A percentile compares a stretch with the other conserved stretches of the same genome.
These are phyloP conservation scores for Pseudogymnoascus verrucosus DNA, from an alignment of 2,329 filamentous ascomycete genomes.

Conservation along the genomic window DNA sequence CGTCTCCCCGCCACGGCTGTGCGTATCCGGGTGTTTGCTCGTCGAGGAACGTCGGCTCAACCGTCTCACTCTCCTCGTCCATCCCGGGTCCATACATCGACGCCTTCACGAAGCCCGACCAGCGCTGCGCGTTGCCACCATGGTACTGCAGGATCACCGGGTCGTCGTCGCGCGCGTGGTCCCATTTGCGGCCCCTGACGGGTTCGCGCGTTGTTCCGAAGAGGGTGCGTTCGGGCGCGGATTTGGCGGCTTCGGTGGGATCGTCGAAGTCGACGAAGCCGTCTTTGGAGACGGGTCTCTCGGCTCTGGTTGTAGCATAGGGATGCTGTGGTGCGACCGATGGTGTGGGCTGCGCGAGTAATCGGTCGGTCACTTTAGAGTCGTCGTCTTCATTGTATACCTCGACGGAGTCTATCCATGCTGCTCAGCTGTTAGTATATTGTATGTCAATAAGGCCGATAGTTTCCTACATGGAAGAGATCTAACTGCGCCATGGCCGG, in stretches of 20 bases:
- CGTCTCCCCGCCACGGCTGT: conserved; percentile 28
- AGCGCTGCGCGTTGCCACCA: conserved; percentile 19
- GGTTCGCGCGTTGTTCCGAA: conserved; percentile 27
- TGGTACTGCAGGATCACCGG: conserved; percentile 27
- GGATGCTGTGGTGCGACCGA: conserved; percentile 25
- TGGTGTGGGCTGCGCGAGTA: conserved; percentile 20
- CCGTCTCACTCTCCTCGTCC: conserved; percentile 22
- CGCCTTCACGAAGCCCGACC: conserved; percentile 25
- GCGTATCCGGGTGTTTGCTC: conserved; percentile 27
- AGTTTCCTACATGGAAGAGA: neutral
- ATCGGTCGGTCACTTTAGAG: conserved; percentile 16
- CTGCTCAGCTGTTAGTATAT: conserved; percentile 18
- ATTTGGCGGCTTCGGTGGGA: conserved; percentile 16
- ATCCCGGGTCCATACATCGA: conserved; percentile 25
- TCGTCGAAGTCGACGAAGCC: conserved; percentile 26
- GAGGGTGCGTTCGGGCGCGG: conserved; percentile 24
- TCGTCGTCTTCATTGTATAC: conserved; percentile 19
- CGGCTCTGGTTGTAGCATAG: conserved; percentile 15
- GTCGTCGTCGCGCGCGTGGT: conserved; percentile 27
- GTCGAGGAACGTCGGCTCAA: conserved; percentile 23
- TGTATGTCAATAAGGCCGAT: neutral
- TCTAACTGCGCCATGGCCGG: neutral
- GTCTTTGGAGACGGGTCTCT: conserved; percentile 16
- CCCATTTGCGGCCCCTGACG: conserved; percentile 29
- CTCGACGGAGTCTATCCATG: conserved; percentile 28